These are phyloP conservation scores for Panicum miliaceum DNA, from an alignment of 176 grass and related monocot species.

Conservation along the genomic window DNA sequence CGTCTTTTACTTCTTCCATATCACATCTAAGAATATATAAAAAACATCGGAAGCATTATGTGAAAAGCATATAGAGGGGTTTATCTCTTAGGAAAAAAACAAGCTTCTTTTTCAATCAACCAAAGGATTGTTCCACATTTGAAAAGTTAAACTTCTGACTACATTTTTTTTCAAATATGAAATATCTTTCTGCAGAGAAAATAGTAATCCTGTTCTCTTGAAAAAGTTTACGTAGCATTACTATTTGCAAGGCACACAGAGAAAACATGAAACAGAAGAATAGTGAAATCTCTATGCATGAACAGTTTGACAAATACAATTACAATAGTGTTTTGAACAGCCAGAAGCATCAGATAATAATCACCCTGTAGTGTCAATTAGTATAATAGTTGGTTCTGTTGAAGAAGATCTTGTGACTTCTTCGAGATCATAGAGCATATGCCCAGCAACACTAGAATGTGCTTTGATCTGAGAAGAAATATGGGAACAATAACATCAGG, in stretches of 20 bases:
- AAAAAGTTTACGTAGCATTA: conserved; percentile 14
- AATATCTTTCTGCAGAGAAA: conserved; percentile 21
- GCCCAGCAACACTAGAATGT: conserved; percentile 75
- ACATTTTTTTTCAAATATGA: conserved; percentile 26
- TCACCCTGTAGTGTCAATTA: conserved; percentile 96
- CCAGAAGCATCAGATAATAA: conserved; percentile 25
- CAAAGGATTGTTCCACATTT: conserved; percentile 5
- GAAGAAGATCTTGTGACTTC: conserved; percentile 77
- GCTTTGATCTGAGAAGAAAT: conserved; percentile 75
- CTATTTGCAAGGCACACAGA: neutral
- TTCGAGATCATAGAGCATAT: conserved; percentile 90
- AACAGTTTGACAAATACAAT: neutral
- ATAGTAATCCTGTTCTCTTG: neutral
- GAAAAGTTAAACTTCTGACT: neutral
- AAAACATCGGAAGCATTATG: conserved; percentile 24
- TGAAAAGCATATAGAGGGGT: conserved; percentile 22
- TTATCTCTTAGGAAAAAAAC: conserved; percentile 15
- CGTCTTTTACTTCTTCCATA: conserved; percentile 99
- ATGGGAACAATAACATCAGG: neutral
- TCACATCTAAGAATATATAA: conserved; percentile 67
- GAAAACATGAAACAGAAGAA: neutral
- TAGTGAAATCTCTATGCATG: neutral
- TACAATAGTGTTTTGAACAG: conserved; percentile 10
- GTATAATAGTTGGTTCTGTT: conserved; percentile 88
- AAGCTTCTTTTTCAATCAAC: conserved; percentile 13